phyloP scores from a whole-genome alignment of 2,329 filamentous ascomycete species.

The Stachybotrys echinatus region DNA sequence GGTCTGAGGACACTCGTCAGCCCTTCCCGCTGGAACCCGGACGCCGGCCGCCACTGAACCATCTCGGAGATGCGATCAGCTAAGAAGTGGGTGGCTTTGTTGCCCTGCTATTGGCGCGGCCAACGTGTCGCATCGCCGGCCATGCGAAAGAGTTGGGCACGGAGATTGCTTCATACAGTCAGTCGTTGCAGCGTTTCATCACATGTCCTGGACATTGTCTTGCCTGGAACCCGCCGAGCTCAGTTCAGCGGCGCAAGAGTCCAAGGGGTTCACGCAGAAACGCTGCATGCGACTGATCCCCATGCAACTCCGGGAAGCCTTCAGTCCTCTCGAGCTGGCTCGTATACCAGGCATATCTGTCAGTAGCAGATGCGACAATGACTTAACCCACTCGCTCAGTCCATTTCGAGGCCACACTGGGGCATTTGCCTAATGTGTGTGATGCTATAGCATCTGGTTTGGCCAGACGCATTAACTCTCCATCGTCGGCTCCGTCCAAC shows the following conservation, averaged over 20 bases:
- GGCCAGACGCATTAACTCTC: constrained; percentile 55
- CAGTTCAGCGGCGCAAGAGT: constrained; percentile 21
- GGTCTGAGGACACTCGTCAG: constrained; percentile 70
- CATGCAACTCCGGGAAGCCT: constrained; percentile 33
- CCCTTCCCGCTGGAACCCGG: constrained; percentile 57
- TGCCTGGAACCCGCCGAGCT: constrained; percentile 39
- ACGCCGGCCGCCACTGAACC: constrained; percentile 44
- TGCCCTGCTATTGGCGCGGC: neutral
- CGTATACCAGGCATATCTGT: neutral
- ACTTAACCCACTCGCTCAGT: constrained; percentile 15
- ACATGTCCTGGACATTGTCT: constrained; percentile 24
- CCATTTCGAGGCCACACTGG: constrained; percentile 35
- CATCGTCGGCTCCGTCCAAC: constrained; percentile 36
- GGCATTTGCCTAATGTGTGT: constrained; percentile 38
- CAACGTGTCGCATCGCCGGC: constrained; percentile 5
- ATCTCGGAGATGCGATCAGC: constrained; percentile 21
- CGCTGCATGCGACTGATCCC: constrained; percentile 25
- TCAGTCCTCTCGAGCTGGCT: constrained; percentile 32
- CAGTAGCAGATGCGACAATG: constrained; percentile 11
- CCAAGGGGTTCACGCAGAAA: constrained; percentile 42
- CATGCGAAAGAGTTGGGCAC: constrained; percentile 36
- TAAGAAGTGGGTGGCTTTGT: constrained; percentile 1
- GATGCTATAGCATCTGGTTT: constrained; percentile 38
- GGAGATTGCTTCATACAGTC: constrained; percentile 44
- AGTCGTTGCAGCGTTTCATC: constrained; percentile 28